Percentiles rank a stretch among this genome's conserved stretches.
Evolutionary conservation across 495 filamentous ascomycete species (phyloP).

Genomic region (Hypoxylon lenormandii): DNA sequence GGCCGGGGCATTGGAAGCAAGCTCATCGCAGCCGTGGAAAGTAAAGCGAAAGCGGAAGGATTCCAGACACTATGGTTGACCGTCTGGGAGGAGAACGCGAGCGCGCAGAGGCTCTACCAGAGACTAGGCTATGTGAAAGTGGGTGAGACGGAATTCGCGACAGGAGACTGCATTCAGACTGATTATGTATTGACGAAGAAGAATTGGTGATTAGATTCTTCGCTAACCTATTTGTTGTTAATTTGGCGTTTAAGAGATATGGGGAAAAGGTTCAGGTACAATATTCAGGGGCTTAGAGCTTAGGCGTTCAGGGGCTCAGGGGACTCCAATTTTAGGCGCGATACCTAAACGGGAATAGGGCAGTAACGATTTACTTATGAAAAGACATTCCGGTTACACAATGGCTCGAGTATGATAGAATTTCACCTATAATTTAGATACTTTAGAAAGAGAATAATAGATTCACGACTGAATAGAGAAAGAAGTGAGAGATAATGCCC

Average conservation of each 20-base stretch:
- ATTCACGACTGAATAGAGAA: too few relatives aligned
- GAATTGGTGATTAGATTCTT: conserved; percentile 6
- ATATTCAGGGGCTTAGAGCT: not conserved
- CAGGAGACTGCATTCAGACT: conserved; percentile 50
- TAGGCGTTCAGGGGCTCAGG: too few relatives aligned
- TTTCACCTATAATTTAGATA: too few relatives aligned
- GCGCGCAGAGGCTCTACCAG: conserved; percentile 52
- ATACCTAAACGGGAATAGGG: too few relatives aligned
- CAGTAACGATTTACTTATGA: too few relatives aligned
- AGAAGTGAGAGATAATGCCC: too few relatives aligned
- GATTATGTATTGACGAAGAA: conserved; percentile 49
- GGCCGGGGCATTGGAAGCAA: conserved; percentile 52
- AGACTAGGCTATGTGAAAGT: conserved; percentile 50
- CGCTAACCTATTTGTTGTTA: not conserved
- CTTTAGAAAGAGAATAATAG: too few relatives aligned
- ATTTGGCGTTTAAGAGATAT: not conserved
- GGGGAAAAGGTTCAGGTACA: not conserved
- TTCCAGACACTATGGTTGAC: conserved; percentile 57
- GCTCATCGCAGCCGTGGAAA: conserved; percentile 50
- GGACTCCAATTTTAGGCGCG: too few relatives aligned
- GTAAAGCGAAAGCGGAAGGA: conserved; percentile 51
- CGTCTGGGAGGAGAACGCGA: conserved; percentile 58
- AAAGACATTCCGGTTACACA: too few relatives aligned
- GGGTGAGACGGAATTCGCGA: conserved; percentile 52
- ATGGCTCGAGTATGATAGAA: too few relatives aligned